Evolutionary conservation across 2,329 filamentous ascomycete species (phyloP), one percentile per base, ranked within the genome.

Genomic region (Iodosphaeria phyllophila): DNA sequence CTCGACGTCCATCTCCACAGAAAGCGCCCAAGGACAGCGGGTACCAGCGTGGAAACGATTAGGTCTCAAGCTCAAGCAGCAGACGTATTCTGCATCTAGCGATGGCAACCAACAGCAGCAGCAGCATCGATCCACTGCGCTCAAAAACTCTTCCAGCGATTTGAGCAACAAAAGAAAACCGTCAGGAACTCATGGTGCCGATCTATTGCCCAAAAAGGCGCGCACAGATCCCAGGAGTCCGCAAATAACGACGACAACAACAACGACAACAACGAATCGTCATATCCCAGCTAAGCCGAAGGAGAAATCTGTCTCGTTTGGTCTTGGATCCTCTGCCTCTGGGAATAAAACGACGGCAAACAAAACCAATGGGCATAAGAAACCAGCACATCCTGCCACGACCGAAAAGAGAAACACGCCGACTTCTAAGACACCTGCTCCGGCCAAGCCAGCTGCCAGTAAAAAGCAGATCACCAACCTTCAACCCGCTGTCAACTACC

Each of bases 401-500:
- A 18, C 18, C 9, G 50, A 50, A 31, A 41, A 45, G 18, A 35
- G 44, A 16, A 53, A 55, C 41, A 51, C 51, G 35, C 35, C 47
- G 20, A 26, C 33, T 19, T 31, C 39, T 25, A 42, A 46, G 32
- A n/a, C n/a, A n/a, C n/a, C n/a, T n/a, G n/a, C n/a, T n/a, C 18
- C 36, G 16, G 29, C 26, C 24, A 37, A 35, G 32, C 32, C 25
- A 16, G 18, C 20, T 20, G 41, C 48, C 25, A 35, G 33, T 32
- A 34, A 32, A 25, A 33, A 48, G 43, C 29, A 42, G 38, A 34
- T 44, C 48, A 46, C 49, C 46, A 59, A 66, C 32, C 50, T 72
- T 28, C 60, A 66, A 23, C 64, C 73, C 9, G 74, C 82, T 29
- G 58, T 91, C 10, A 60, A 67, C 26, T 93, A 93, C 45, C 64